phyloP scores from a whole-genome alignment of 805 yeast species.

The Starmerella stigmatis region DNA sequence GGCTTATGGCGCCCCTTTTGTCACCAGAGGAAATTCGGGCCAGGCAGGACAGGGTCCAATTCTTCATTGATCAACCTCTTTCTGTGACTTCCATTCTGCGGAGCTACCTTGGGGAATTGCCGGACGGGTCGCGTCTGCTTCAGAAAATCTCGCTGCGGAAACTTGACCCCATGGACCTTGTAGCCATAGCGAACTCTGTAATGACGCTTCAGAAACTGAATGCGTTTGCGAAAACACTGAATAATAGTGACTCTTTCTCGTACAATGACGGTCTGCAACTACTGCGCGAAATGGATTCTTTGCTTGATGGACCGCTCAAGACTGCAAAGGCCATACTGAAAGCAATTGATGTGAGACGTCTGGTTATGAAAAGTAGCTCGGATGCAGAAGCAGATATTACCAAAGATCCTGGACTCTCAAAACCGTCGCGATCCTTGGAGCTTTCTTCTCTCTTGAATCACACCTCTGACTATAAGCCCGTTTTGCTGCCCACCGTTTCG shows the following conservation, averaged over 20 bases:
- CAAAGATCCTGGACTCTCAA: background rate
- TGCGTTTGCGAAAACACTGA: background rate
- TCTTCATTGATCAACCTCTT: slow-evolving; percentile 35
- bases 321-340: slow-evolving; percentile 37
- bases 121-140: slow-evolving; percentile 33
- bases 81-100: slow-evolving; percentile 44
- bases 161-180: slow-evolving; percentile 38
- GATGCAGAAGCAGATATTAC: background rate
- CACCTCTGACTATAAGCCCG: slow-evolving; percentile 17
- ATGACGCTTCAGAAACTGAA: slow-evolving; percentile 30
- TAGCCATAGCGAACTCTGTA: slow-evolving; percentile 38
- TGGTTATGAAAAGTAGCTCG: background rate
- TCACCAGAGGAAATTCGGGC: slow-evolving; percentile 43
- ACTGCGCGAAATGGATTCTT: background rate
- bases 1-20: slow-evolving; percentile 74
- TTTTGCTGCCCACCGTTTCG: slow-evolving; percentile 19
- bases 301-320: slow-evolving; percentile 23
- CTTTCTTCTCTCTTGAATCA: background rate
- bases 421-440: background rate
- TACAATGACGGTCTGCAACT: no score
- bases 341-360: slow-evolving; percentile 35
- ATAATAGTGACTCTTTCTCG: background rate
- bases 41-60: slow-evolving; percentile 46
- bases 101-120: slow-evolving; percentile 48
- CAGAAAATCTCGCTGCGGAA: slow-evolving; percentile 34